Evolutionary conservation across 176 grass and related monocot species (phyloP), one percentile per base, ranked within the genome.

Genomic region (Zoysia japonica): DNA sequence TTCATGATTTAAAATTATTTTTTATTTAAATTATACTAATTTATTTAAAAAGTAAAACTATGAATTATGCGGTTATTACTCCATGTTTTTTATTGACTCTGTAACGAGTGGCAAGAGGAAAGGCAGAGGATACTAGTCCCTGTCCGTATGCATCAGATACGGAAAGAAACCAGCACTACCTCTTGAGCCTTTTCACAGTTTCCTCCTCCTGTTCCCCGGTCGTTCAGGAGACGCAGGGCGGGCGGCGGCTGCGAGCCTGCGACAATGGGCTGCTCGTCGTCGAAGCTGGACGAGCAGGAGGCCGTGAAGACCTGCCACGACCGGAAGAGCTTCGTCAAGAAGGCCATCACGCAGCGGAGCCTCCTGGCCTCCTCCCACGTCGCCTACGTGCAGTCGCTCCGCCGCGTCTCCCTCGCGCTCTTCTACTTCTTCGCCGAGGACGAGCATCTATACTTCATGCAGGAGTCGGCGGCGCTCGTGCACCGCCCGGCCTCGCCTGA

Each of bases 251-350:
- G 28, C 28, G 28, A 28, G 3, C 64, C 49, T 9, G 65, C 78
- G 13, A 98, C 75, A 19, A 98, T 98, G 95, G 95, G 95, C 51
- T 98, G 92, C 86, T 92, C 88, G 54, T 98, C 92, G 65, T 94
- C 91, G 85, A 97, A 94, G 84, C 64, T 92, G 43, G 90, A 94
- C 57, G 92, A 98, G 84, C 81, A 85, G 62, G 90, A 61, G 15
- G 89, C 81, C 2, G 90, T 98, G 68, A 82, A 69, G 83, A 50
- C 91, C 63, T 98, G 95, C 78, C 86, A 83, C 47, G 78, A 98
- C 70, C 79, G 92, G 61, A 94, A 77, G 72, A 89, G 91, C 66
- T 98, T 91, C 52, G 79, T 92, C 39, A 98, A 87, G 84, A 89
- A 85, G 85, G 95, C 95, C 61, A 70, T 93, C 68, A 74, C 67